A percentile compares a stretch with the other conserved stretches of the same genome.
phyloP scores from a whole-genome alignment of 257 asterid genomes.

The Eucommia ulmoides region DNA sequence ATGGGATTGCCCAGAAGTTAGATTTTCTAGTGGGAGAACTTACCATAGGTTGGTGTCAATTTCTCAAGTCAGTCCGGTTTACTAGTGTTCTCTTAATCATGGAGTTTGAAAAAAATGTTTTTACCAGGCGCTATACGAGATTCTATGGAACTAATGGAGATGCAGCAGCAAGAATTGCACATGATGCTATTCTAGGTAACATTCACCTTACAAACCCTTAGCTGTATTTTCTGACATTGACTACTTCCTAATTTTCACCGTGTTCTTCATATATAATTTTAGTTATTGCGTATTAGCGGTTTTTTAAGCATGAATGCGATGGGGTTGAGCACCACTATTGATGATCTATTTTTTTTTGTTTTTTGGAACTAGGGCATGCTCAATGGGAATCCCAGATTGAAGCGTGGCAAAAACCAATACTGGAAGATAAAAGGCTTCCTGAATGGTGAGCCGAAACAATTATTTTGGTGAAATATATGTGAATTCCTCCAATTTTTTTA shows the following conservation, averaged over 20 bases:
- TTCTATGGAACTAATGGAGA: conserved; percentile 58
- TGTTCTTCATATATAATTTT: too few species aligned
- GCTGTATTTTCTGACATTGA: too few species aligned
- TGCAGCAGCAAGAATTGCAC: conserved; percentile 71
- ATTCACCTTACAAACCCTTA: too few species aligned
- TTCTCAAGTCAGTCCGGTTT: conserved; percentile 1
- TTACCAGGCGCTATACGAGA: conserved; percentile 73
- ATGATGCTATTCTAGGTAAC: conserved; percentile 77
- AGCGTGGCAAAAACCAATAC: conserved; percentile 87
- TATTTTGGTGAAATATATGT: background rate
- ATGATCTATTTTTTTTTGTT: too few species aligned
- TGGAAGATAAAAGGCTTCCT: conserved; percentile 82
- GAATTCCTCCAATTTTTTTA: background rate
- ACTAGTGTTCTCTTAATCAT: background rate
- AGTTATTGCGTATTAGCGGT: too few species aligned
- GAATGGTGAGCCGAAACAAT: conserved; percentile 46
- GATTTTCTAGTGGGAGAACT: conserved; percentile 69
- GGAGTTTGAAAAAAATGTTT: conserved; percentile 9
- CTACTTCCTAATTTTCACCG: too few species aligned
- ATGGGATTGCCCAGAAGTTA: conserved; percentile 91
- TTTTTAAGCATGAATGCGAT: too few species aligned
- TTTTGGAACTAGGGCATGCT: conserved; percentile 34
- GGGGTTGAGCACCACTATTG: too few species aligned
- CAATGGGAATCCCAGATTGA: conserved; percentile 87
- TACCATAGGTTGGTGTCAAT: conserved; percentile 56